phyloP scores from a whole-genome alignment of 371 early-diverging fungal genomes.

The Syncephalastrum racemosum region DNA sequence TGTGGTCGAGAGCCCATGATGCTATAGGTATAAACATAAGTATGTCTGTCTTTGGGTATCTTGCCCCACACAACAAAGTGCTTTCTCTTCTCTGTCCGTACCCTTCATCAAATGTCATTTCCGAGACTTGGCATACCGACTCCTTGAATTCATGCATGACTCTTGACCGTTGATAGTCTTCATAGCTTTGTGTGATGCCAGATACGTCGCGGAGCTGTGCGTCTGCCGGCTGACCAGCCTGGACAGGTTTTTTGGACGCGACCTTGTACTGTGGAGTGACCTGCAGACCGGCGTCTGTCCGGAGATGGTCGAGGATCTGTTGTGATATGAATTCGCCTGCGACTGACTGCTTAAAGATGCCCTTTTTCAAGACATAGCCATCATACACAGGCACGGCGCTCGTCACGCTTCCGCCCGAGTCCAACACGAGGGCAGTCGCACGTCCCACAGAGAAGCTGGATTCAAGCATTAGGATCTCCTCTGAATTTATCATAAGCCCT shows the following conservation, averaged over 20 bases:
- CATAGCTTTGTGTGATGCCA: slow-evolving; percentile 66
- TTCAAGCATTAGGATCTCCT: slow-evolving; percentile 2
- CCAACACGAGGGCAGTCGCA: slow-evolving; percentile 88
- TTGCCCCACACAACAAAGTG: not conserved
- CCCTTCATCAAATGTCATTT: slow-evolving; percentile 69
- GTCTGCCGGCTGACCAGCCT: slow-evolving; percentile 65
- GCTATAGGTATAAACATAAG: slow-evolving; percentile 21
- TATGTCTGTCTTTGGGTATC: not conserved
- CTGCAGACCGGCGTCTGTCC: slow-evolving; percentile 55
- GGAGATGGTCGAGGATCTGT: slow-evolving; percentile 70
- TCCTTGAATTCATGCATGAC: slow-evolving; percentile 92
- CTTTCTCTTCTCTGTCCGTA: slow-evolving; percentile 32
- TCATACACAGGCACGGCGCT: slow-evolving; percentile 94
- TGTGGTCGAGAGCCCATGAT: slow-evolving; percentile 60
- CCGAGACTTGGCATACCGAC: slow-evolving; percentile 85
- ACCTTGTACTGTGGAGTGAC: slow-evolving; percentile 89
- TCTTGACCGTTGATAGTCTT: slow-evolving; percentile 63
- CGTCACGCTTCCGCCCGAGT: slow-evolving; percentile 85
- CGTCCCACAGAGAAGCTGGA: slow-evolving; percentile 88
- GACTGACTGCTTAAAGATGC: slow-evolving; percentile 70
- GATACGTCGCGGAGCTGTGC: slow-evolving; percentile 55
- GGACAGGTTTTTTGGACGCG: slow-evolving; percentile 70
- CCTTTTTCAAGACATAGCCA: slow-evolving; percentile 92
- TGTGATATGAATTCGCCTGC: slow-evolving; percentile 85
- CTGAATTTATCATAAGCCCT: too few relatives aligned